Conservation (phyloP, 345 rosid genomes). For the Camelina sativa region DNA sequence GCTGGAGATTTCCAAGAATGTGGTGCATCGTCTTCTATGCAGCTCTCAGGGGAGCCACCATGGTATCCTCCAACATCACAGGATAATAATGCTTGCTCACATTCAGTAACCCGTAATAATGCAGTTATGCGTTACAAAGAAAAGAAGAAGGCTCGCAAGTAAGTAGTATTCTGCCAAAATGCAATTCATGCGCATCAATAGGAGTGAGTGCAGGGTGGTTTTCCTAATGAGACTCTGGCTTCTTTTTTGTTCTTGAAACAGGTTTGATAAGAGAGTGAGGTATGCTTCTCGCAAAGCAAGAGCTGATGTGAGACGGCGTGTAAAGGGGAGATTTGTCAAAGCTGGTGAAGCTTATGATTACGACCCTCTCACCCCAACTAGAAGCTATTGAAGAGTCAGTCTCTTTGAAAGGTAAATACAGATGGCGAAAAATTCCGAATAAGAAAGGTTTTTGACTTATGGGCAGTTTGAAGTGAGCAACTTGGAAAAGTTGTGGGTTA, state of each 20-base stretch:
- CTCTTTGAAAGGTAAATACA: slow-evolving; percentile 19
- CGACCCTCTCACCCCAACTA: slow-evolving; percentile 78
- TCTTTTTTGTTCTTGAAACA: slow-evolving; percentile 33
- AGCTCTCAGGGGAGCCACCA: slow-evolving; percentile 84
- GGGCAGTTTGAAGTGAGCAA: slow-evolving; percentile 36
- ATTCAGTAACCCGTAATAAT: slow-evolving; percentile 66
- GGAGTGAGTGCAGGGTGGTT: slow-evolving; percentile 3
- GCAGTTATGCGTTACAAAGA: slow-evolving; percentile 97
- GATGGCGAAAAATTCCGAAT: background rate
- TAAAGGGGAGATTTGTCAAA: slow-evolving; percentile 94
- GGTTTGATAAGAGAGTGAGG: slow-evolving; percentile 95
- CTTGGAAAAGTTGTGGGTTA: slow-evolving; percentile 29
- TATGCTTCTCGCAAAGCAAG: slow-evolving; percentile 98
- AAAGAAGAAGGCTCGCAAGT: slow-evolving; percentile 95
- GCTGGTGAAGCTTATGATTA: slow-evolving; percentile 97
- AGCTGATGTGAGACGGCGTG: slow-evolving; percentile 96
- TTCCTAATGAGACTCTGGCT: slow-evolving; percentile 20
- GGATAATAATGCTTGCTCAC: slow-evolving; percentile 46
- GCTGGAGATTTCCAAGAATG: slow-evolving; percentile 91
- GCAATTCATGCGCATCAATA: background rate
- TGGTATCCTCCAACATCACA: slow-evolving; percentile 80
- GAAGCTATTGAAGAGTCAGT: slow-evolving; percentile 77
- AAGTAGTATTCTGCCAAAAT: slow-evolving; percentile 43
- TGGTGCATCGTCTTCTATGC: slow-evolving; percentile 74
- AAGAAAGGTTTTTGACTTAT: slow-evolving; percentile 33